Percentiles rank a stretch among this genome's conserved stretches.
phyloP scores from a whole-genome alignment of 192 early-diverging fungal species.

The Cetraspora pellucida region DNA sequence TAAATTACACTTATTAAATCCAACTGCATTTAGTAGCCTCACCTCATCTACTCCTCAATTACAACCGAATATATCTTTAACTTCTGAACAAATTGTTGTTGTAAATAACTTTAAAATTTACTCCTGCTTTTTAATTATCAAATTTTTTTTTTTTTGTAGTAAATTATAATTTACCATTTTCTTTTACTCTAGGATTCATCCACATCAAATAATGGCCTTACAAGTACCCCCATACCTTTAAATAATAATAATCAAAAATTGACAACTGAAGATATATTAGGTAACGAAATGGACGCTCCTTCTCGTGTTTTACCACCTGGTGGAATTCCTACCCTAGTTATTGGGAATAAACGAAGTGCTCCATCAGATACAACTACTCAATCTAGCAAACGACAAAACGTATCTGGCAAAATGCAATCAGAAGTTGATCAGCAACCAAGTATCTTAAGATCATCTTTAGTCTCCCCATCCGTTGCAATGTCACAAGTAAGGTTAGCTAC shows the following conservation, averaged over 20 bases:
- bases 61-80: too few relatives aligned
- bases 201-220: neutral
- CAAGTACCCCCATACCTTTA: neutral
- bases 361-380: slow-evolving; percentile 18
- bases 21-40: neutral
- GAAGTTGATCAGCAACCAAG: slow-evolving; percentile 34
- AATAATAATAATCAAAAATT: slow-evolving; percentile 4
- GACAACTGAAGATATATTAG: neutral
- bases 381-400: slow-evolving; percentile 35
- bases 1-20: too few relatives aligned
- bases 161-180: too few relatives aligned
- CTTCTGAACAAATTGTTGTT: too few relatives aligned
- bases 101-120: too few relatives aligned
- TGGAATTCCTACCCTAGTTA: slow-evolving; percentile 45
- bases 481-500: slow-evolving; percentile 52
- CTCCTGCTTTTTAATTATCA: too few relatives aligned
- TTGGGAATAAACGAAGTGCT: slow-evolving; percentile 56
- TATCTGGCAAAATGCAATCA: slow-evolving; percentile 27
- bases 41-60: neutral
- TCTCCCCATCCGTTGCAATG: slow-evolving; percentile 45
- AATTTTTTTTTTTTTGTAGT: too few relatives aligned
- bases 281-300: slow-evolving; percentile 43
- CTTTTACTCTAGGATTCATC: neutral
- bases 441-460: slow-evolving; percentile 38
- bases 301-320: slow-evolving; percentile 39